phyloP scores from a whole-genome alignment of 1,139 yeast genomes.

The Debaryomyces robertsiae region DNA sequence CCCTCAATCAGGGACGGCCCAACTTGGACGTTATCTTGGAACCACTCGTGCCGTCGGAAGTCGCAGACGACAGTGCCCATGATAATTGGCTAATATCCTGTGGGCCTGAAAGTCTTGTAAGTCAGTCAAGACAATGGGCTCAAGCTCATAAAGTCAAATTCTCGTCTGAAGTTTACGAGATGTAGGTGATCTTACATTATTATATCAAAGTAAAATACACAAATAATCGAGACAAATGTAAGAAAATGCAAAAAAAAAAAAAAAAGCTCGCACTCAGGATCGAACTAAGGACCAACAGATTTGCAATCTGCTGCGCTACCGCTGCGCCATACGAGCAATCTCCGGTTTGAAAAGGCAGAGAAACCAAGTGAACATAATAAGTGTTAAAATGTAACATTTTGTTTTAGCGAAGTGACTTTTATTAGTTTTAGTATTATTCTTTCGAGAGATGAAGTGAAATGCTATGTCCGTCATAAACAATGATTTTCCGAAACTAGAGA shows the following conservation, averaged over 20 bases:
- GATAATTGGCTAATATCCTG: constrained; percentile 63
- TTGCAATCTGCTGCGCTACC: constrained; percentile 61
- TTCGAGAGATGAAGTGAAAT: background rate
- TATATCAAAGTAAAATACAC: too few species aligned
- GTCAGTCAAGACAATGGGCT: constrained; percentile 51
- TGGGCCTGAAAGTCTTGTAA: constrained; percentile 61
- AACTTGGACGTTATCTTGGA: constrained; percentile 32
- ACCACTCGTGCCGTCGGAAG: constrained; percentile 27
- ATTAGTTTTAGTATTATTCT: background rate
- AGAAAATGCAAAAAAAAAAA: constrained; percentile 1
- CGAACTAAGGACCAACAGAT: constrained; percentile 58
- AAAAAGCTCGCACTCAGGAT: constrained; percentile 48
- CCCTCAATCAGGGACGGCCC: constrained; percentile 41
- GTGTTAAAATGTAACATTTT: background rate
- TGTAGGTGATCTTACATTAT: too few species aligned
- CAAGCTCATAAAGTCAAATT: constrained; percentile 34
- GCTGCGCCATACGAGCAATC: constrained; percentile 53
- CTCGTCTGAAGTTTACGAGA: constrained; percentile 46
- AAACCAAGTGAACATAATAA: background rate
- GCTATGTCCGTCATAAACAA: constrained; percentile 10
- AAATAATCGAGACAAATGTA: too few species aligned
- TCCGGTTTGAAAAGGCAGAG: background rate
- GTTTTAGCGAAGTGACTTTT: too few species aligned
- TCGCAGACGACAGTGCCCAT: constrained; percentile 24
- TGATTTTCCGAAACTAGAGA: background rate